Evolutionary conservation across 108 stramenopile species (phyloP), one percentile per base, ranked within the genome.

Genomic region (Schizochytrium sp.): DNA sequence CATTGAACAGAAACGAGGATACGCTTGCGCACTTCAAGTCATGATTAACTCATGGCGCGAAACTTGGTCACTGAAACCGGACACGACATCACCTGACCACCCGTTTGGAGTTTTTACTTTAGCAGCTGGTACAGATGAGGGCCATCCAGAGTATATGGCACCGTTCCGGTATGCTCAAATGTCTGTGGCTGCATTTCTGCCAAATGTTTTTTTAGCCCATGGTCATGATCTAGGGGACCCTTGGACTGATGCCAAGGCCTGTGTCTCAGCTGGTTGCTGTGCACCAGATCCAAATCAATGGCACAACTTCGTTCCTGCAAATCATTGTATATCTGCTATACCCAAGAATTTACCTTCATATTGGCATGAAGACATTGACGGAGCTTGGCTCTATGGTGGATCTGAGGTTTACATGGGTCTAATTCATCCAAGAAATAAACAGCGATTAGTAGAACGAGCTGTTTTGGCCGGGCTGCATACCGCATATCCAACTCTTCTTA

Each of bases 141-240:
- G 87, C 59, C 17, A 44, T n/a, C 12, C 2, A 7, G 42, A 12
- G 5, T 4, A 59, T 44, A 88, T 88, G 87, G 87, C 45, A 10
- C 46, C 28, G 17, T 41, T 88, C 19, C 87, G 87, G 13, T 2
- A 19, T 46, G 87, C 87, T n/a, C 87, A 88, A 45, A 60, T 59
- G 38, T 28, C 57, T 8, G 87, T 38, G 4, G n/a, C 28, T 4
- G 15, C 17, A 42, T 46, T 13, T 4, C 57, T 60, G 28, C 57
- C 87, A 40, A 87, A 87, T 3, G 46, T 38, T 41, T 59, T 57
- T 28, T 3, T 19, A 5, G 87, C 40, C 4, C 57, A 40, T 42
- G 87, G 12, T 8, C 60, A 88, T 47, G 87, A 88, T 59, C 10
- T 88, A 2, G 87, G 87, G 45, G 87, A 88, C 44, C 87, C 87